phyloP scores from a whole-genome alignment of 2,329 filamentous ascomycete genomes.

The Grosmannia huntii region DNA sequence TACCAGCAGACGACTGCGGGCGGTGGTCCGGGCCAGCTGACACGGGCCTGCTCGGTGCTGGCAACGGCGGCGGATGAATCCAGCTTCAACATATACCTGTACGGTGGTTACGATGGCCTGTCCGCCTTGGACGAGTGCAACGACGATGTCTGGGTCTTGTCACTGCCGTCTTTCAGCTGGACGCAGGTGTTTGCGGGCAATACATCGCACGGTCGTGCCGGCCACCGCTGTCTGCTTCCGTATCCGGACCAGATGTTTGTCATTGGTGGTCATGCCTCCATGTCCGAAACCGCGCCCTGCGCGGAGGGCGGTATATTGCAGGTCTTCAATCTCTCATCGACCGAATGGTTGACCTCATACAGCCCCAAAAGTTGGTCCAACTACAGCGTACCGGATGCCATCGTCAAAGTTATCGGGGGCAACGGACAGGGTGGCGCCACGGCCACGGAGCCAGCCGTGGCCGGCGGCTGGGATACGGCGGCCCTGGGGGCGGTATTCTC shows the following conservation, averaged over 20 bases:
- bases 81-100: conserved; percentile 76
- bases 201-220: conserved; percentile 46
- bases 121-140: conserved; percentile 24
- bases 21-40: conserved; percentile 39
- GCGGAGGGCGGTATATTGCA: conserved; percentile 40
- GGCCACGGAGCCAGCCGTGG: conserved; percentile 46
- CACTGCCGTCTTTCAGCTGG: conserved; percentile 72
- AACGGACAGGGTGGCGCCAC: conserved; percentile 55
- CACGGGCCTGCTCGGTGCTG: conserved; percentile 62
- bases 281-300: conserved; percentile 24
- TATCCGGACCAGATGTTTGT: conserved; percentile 74
- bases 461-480: conserved; percentile 35
- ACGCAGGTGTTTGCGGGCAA: conserved; percentile 36
- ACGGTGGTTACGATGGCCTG: conserved; percentile 57
- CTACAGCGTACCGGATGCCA: conserved; percentile 57
- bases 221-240: conserved; percentile 61
- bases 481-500: conserved; percentile 40
- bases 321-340: conserved; percentile 60
- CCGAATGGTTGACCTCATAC: conserved; percentile 59
- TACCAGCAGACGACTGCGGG: conserved; percentile 62
- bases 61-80: conserved; percentile 58
- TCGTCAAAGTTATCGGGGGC: conserved; percentile 57
- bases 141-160: conserved; percentile 71
- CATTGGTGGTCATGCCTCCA: conserved; percentile 50
- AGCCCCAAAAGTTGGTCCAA: conserved; percentile 46